Evolutionary conservation across 352 stramenopile species (phyloP), one percentile per base, ranked within the genome.

Genomic region (Phytophthora quininea): DNA sequence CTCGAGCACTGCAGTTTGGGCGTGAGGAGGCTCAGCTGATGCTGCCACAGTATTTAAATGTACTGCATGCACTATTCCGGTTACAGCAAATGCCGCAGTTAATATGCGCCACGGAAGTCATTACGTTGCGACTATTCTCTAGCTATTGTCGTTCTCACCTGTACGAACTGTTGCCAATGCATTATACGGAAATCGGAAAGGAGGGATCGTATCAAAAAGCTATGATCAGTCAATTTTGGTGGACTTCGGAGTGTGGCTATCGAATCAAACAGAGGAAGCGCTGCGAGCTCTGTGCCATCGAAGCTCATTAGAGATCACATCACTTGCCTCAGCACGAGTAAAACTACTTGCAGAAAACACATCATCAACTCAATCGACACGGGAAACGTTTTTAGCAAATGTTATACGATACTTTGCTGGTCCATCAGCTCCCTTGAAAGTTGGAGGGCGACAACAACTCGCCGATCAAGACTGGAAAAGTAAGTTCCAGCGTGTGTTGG

Each of bases 61-160:
- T 60, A 15, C 54, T 92, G 15, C 79, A 85, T 43, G 78, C 82
- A n/a, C 67, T 93, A 1, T 90, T 86, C 47, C 68, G 74, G 3
- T 43, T 92, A 7, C 64, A 80, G 31, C 82, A 88, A 52, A 68
- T 78, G 9, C 68, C 64, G 4, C 63, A 71, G 24, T 59, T 90
- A 33, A 27, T 59, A 31, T 75, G 74, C 46, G 52, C 77, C 0
- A 59, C 64, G 3, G 77, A 80, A 15, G 46, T 91, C 35, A 73
- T 79, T 50, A 74, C 79, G 12, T 38, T 93, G 11, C 79, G 77
- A 32, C 45, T 92, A 10, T 72, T 76, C 45, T 73, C 65, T 61
- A 55, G 73, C 15, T 76, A 76, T 29, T 77, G 69, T 14, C 54
- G 59, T 52, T 48, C 64, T 15, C 42, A 66, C 35, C 5, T 35